A percentile compares a stretch with the other conserved stretches of the same genome.
phyloP scores from a whole-genome alignment of 192 early-diverging fungal species.

The Entomortierella lignicola region DNA sequence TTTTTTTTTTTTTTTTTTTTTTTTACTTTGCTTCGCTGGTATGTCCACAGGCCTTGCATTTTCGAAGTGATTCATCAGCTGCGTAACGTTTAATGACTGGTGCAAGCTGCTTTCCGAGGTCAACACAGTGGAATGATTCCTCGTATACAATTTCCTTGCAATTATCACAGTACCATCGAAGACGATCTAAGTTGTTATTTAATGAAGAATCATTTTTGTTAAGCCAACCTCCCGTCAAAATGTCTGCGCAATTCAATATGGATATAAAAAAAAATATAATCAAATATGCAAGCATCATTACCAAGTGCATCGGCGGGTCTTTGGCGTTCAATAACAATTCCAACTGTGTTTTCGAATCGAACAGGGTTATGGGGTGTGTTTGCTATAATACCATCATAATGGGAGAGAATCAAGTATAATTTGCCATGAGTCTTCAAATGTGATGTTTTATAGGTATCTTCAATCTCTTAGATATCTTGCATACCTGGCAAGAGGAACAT shows the following conservation, averaged over 20 bases:
- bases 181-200: conserved; percentile 66
- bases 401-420: neutral
- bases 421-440: too few relatives aligned
- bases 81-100: conserved; percentile 93
- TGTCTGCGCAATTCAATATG: neutral
- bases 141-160: conserved; percentile 89
- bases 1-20: conserved; percentile 4
- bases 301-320: conserved; percentile 76
- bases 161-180: conserved; percentile 95
- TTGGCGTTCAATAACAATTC: conserved; percentile 95
- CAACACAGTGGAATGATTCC: conserved; percentile 89
- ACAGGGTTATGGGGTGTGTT: conserved; percentile 96
- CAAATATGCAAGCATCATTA: conserved; percentile 50
- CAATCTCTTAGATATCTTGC: neutral
- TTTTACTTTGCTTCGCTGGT: conserved; percentile 67
- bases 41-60: conserved; percentile 79
- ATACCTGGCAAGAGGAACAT: conserved; percentile 95
- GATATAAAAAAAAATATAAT: neutral
- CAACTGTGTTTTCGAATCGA: conserved; percentile 92
- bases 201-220: neutral
- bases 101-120: conserved; percentile 90
- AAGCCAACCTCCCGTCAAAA: neutral
- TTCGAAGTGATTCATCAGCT: conserved; percentile 70
- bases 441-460: neutral
- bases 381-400: conserved; percentile 53